phyloP scores from a whole-genome alignment of 768 basidiomycete genomes.

The Lyophyllum atratum region DNA sequence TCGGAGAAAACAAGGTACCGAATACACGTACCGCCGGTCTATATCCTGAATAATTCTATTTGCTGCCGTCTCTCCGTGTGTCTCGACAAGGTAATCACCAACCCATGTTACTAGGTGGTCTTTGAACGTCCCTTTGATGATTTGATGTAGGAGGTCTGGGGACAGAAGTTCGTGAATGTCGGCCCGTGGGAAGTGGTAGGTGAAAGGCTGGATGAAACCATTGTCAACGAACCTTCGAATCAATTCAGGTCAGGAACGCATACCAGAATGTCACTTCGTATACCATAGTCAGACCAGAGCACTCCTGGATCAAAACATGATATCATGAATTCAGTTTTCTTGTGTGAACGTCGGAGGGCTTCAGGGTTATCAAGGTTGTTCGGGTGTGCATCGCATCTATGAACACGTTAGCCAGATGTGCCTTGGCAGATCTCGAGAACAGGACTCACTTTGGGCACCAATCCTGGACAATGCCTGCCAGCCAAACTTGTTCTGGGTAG shows the following conservation, averaged over 20 bases:
- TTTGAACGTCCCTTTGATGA: conserved; percentile 34
- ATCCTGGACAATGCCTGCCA: conserved; percentile 25
- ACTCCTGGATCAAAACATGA: conserved; percentile 24
- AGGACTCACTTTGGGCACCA: conserved; percentile 20
- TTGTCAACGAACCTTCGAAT: not conserved
- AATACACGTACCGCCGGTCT: conserved; percentile 21
- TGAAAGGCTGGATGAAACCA: not conserved
- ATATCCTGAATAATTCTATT: conserved; percentile 28
- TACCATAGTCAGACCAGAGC: conserved; percentile 35
- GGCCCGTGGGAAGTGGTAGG: conserved; percentile 10
- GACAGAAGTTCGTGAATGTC: conserved; percentile 31
- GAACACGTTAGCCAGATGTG: not conserved
- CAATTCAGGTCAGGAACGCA: conserved; percentile 3
- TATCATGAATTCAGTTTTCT: conserved; percentile 25
- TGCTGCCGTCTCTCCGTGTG: conserved; percentile 16
- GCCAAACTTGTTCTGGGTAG: conserved; percentile 37
- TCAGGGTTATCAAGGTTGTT: conserved; percentile 19
- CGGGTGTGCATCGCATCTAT: conserved; percentile 25
- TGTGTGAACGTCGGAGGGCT: conserved; percentile 19
- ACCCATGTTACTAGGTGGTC: conserved; percentile 34
- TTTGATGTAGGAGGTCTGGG: conserved; percentile 32
- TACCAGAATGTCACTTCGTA: conserved; percentile 32
- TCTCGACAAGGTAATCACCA: conserved; percentile 18
- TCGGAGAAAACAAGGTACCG: not conserved
- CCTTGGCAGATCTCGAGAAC: not conserved